Conservation (phyloP, 805 yeast genomes). For the Sugiyamaella americana region DNA sequence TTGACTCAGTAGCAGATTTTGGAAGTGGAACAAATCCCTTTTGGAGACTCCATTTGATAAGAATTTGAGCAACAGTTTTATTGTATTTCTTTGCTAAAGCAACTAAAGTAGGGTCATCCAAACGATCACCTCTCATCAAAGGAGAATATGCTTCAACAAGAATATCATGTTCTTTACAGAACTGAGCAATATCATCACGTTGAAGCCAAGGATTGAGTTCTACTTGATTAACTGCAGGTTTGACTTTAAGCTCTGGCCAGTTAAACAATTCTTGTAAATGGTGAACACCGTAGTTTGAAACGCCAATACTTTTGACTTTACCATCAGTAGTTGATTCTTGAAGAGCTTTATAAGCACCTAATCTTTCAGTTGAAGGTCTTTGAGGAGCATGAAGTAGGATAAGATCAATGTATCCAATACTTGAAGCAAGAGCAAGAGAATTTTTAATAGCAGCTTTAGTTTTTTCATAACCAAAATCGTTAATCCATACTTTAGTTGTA, state of each 20-base stretch:
- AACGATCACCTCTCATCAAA: constrained; percentile 59
- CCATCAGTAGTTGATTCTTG: constrained; percentile 50
- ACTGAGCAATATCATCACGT: constrained; percentile 55
- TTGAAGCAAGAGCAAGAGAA: constrained; percentile 47
- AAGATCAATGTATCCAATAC: constrained; percentile 58
- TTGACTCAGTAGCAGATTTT: constrained; percentile 53
- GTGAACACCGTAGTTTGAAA: constrained; percentile 53
- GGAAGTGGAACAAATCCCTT: constrained; percentile 61
- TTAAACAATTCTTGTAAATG: constrained; percentile 49
- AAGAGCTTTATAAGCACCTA: constrained; percentile 30
- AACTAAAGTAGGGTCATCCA: constrained; percentile 45
- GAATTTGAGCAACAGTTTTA: constrained; percentile 52
- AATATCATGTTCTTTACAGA: constrained; percentile 49
- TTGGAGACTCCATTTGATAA: constrained; percentile 45
- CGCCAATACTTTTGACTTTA: constrained; percentile 50
- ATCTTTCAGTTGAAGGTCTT: constrained; percentile 14
- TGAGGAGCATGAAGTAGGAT: constrained; percentile 55
- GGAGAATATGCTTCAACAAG: constrained; percentile 77
- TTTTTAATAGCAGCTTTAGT: constrained; percentile 53
- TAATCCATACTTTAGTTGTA: constrained; percentile 71
- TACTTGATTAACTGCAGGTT: constrained; percentile 74
- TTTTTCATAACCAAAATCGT: constrained; percentile 55
- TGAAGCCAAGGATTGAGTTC: constrained; percentile 84
- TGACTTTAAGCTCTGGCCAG: constrained; percentile 42
- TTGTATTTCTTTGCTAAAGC: constrained; percentile 48